Evolutionary conservation across 768 basidiomycete species (phyloP).

Genomic region (Chalciporus pseudorubinellus): DNA sequence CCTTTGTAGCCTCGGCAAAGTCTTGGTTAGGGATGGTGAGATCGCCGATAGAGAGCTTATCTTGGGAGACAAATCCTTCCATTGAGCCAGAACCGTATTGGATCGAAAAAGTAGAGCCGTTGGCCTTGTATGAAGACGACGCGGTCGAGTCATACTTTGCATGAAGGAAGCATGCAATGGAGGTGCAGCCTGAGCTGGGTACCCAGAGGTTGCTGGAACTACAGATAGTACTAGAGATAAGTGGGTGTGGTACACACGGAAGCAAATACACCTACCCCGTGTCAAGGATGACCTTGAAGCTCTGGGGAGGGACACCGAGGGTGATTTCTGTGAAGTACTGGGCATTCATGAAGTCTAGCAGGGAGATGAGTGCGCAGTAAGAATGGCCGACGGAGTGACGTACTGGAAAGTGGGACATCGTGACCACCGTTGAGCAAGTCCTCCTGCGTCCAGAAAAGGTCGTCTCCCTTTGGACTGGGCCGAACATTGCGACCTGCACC

Average conservation of each 20-base stretch:
- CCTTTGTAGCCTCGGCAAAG: slow-evolving; percentile 94
- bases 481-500: slow-evolving; percentile 65
- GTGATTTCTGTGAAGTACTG: slow-evolving; percentile 92
- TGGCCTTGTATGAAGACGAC: slow-evolving; percentile 86
- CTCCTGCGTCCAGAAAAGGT: slow-evolving; percentile 81
- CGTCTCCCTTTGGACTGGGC: slow-evolving; percentile 49
- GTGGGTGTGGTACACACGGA: slow-evolving; percentile 16
- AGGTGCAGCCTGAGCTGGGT: slow-evolving; percentile 75
- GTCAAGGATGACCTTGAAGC: slow-evolving; percentile 92
- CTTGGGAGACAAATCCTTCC: slow-evolving; percentile 92
- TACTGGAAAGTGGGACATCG: slow-evolving; percentile 84
- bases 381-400: slow-evolving; percentile 29
- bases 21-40: slow-evolving; percentile 69
- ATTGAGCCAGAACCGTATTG: slow-evolving; percentile 96
- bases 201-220: slow-evolving; percentile 96
- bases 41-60: slow-evolving; percentile 79
- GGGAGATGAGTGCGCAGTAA: neutral
- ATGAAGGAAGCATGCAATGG: slow-evolving; percentile 93
- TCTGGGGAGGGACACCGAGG: slow-evolving; percentile 82
- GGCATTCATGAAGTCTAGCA: slow-evolving; percentile 92
- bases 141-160: slow-evolving; percentile 79
- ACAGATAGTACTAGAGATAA: slow-evolving; percentile 9
- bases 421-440: slow-evolving; percentile 72
- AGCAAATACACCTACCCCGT: slow-evolving; percentile 58
- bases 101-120: slow-evolving; percentile 87